Conservation (phyloP, 768 basidiomycete genomes). For the Postia placenta region DNA sequence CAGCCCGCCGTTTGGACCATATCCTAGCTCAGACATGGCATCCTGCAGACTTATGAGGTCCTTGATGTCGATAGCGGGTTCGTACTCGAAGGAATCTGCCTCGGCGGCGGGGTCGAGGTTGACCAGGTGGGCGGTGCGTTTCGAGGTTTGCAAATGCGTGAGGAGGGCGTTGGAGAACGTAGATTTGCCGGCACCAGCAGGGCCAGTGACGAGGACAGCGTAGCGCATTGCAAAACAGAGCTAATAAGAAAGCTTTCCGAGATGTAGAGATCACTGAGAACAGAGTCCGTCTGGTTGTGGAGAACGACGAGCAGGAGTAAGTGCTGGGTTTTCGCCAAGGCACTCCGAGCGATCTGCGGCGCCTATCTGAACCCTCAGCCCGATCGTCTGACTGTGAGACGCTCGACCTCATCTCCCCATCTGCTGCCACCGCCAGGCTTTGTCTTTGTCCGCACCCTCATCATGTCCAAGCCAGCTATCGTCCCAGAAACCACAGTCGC, state of each 20-base stretch:
- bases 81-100: constrained; percentile 82
- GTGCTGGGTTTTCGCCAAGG: not conserved
- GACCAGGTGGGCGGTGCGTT: constrained; percentile 84
- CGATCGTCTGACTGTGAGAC: not conserved
- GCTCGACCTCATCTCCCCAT: not conserved
- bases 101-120: constrained; percentile 96
- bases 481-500: constrained; percentile 63
- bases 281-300: not conserved
- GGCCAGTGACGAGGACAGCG: constrained; percentile 87
- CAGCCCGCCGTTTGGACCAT: constrained; percentile 95
- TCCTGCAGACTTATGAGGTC: constrained; percentile 90
- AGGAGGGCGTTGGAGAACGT: constrained; percentile 87
- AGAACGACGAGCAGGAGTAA: not conserved
- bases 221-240: constrained; percentile 90
- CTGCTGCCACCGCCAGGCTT: not conserved
- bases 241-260: not conserved
- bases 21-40: constrained; percentile 91
- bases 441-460: not conserved
- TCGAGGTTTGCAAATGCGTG: constrained; percentile 80
- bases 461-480: constrained; percentile 76
- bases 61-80: constrained; percentile 89
- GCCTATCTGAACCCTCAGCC: not conserved
- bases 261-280: not conserved
- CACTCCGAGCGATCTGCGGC: not conserved
- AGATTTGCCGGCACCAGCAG: constrained; percentile 96